phyloP scores from a whole-genome alignment of 805 yeast species.

The Trichomonascus vanleenenianus region DNA sequence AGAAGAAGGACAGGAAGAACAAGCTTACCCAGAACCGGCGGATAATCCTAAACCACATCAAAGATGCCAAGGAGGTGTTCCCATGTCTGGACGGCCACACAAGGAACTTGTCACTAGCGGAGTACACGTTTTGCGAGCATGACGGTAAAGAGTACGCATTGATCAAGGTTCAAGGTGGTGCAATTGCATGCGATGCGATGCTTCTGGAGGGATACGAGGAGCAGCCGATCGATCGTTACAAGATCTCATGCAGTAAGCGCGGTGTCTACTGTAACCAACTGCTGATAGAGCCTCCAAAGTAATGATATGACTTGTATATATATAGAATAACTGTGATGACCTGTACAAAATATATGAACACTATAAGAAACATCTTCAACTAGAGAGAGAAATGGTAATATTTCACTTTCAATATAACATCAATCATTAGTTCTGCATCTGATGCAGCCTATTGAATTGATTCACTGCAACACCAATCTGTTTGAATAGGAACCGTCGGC shows the following conservation, averaged over 20 bases:
- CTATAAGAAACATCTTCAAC: neutral
- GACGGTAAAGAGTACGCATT: neutral
- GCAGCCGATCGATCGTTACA: neutral
- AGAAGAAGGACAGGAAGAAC: constrained; percentile 1
- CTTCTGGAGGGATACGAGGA: constrained; percentile 6
- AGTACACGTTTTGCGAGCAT: constrained; percentile 4
- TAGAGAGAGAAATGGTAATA: too few species aligned
- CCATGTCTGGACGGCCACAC: neutral
- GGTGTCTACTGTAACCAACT: neutral
- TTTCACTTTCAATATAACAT: too few species aligned
- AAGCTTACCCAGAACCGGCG: neutral
- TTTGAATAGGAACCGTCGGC: constrained; percentile 58
- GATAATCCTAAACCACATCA: neutral
- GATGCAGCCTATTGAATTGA: constrained; percentile 47
- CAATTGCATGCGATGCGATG: constrained; percentile 1
- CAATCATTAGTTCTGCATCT: constrained; percentile 13
- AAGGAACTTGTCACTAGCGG: constrained; percentile 3
- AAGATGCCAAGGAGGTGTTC: constrained; percentile 5
- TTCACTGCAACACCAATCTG: constrained; percentile 74
- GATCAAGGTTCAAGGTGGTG: constrained; percentile 6
- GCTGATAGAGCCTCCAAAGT: neutral
- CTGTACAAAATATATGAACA: neutral
- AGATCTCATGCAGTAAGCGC: neutral
- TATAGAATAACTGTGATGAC: too few species aligned
- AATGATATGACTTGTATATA: neutral